Evolutionary conservation across 148 eudicot species (phyloP).

Genomic region (Arctostaphylos glauca): DNA sequence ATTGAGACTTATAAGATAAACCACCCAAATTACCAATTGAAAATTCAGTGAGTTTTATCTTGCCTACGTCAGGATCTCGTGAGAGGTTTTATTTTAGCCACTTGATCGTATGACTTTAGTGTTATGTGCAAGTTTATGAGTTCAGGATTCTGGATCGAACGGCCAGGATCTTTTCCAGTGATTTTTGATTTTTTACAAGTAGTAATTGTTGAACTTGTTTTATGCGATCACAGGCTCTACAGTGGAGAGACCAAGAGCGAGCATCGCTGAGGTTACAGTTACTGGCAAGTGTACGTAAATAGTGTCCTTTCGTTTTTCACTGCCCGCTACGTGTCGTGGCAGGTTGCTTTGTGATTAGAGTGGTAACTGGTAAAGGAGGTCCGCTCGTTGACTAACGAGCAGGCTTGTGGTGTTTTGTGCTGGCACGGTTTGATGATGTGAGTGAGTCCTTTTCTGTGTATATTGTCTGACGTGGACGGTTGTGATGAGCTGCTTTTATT

Average conservation of each 20-base stretch:
- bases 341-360: background rate
- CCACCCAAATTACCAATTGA: too few species aligned
- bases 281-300: constrained; percentile 12
- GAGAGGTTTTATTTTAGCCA: too few species aligned
- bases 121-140: too few species aligned
- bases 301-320: background rate
- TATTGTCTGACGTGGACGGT: constrained; percentile 9
- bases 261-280: constrained; percentile 18
- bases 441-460: background rate
- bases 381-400: background rate
- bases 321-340: background rate
- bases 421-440: background rate
- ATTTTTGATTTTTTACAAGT: too few species aligned
- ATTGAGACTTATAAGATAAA: too few species aligned
- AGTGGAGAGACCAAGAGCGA: constrained; percentile 71
- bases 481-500: constrained; percentile 10
- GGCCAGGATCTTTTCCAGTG: too few species aligned
- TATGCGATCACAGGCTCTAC: constrained; percentile 56
- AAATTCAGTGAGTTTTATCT: too few species aligned
- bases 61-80: too few species aligned
- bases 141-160: too few species aligned
- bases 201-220: background rate
- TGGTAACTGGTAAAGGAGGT: background rate
- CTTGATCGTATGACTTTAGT: too few species aligned
- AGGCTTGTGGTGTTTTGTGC: background rate